Evolutionary conservation across 73 alveolate species (phyloP).

Genomic region (Paramecium primaurelia): DNA sequence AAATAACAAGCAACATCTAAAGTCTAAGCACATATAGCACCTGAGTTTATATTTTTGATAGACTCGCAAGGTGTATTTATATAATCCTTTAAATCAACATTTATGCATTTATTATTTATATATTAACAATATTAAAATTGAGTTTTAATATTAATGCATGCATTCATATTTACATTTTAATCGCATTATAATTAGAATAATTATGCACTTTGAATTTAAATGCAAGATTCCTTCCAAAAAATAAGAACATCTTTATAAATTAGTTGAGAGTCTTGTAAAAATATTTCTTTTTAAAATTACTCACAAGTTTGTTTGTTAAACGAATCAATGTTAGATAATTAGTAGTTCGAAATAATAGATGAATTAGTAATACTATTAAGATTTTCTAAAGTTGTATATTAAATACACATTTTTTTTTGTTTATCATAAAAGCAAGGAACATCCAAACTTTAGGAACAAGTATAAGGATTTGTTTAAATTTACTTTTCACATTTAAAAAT

Average conservation of each 20-base stretch:
- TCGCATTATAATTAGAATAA: too few species aligned
- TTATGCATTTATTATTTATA: too few species aligned
- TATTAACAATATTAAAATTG: too few species aligned
- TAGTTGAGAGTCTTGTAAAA: background rate
- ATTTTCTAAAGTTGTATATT: background rate
- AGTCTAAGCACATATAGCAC: background rate
- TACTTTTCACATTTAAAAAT: too few species aligned
- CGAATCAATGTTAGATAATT: background rate
- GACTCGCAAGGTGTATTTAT: too few species aligned
- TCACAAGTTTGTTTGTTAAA: background rate
- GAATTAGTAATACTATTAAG: too few species aligned
- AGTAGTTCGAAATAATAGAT: background rate
- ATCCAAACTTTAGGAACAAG: background rate
- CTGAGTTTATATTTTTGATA: background rate
- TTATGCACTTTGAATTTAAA: too few species aligned
- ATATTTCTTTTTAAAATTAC: background rate
- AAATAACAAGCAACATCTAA: background rate
- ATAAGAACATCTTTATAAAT: too few species aligned
- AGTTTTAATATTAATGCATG: too few species aligned
- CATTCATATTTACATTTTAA: too few species aligned
- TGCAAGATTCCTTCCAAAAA: too few species aligned
- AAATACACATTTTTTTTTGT: background rate
- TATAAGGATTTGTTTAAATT: background rate
- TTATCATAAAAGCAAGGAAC: background rate
- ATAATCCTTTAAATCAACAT: too few species aligned